These are phyloP conservation scores for Ophiocytium majus DNA, from an alignment of 352 stramenopile species.

Conservation along the genomic window DNA sequence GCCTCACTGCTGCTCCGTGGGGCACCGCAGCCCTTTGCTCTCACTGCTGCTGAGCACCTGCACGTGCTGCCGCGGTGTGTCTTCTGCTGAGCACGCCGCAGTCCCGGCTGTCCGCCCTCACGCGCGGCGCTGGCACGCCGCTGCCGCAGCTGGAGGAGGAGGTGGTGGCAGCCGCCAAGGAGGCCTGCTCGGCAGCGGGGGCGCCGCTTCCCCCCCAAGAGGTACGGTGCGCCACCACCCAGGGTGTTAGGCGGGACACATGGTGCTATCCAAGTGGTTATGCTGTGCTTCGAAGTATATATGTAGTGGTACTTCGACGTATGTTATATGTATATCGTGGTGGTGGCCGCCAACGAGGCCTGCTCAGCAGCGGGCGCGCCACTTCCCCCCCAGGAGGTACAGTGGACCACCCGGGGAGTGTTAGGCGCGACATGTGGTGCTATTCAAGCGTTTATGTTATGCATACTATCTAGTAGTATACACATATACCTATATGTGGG, in stretches of 20 bases:
- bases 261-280: too few species aligned
- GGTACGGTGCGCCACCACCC: background rate
- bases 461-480: too few species aligned
- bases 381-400: background rate
- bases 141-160: background rate
- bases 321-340: too few species aligned
- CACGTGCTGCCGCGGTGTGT: too few species aligned
- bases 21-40: too few species aligned
- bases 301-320: too few species aligned
- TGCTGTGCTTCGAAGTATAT: too few species aligned
- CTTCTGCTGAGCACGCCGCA: background rate
- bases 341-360: background rate
- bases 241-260: too few species aligned
- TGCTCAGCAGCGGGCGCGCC: background rate
- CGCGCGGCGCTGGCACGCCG: background rate
- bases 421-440: too few species aligned
- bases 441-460: too few species aligned
- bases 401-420: background rate
- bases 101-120: background rate
- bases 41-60: background rate
- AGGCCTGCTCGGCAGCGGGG: background rate
- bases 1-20: too few species aligned
- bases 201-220: background rate
- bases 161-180: background rate
- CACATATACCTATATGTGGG: too few species aligned